A percentile compares a stretch with the other conserved stretches of the same genome.
These are phyloP conservation scores for Mariannaea sp. DNA, from an alignment of 2,329 filamentous ascomycete species.

Conservation along the genomic window DNA sequence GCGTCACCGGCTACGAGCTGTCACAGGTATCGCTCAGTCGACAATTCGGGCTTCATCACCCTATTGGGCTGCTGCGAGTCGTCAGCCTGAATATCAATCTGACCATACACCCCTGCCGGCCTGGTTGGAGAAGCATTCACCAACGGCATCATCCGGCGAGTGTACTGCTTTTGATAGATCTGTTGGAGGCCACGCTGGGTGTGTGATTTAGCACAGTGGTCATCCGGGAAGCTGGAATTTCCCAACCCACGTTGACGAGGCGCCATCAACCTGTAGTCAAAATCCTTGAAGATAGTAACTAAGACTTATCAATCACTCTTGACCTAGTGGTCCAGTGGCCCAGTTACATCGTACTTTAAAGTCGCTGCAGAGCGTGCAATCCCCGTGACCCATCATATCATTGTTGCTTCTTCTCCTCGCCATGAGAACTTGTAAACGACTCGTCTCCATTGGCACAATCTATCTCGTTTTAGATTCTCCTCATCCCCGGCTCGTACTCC, in stretches of 20 bases:
- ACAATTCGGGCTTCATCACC: constrained; percentile 6
- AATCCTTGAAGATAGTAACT: constrained; percentile 8
- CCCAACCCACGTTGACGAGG: background rate
- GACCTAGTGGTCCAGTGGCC: constrained; percentile 9
- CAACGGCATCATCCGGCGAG: constrained; percentile 3
- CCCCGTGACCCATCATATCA: constrained; percentile 30
- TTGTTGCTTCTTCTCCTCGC: constrained; percentile 28
- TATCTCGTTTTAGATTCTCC: too few species aligned
- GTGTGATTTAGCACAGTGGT: constrained; percentile 15
- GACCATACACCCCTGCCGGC: constrained; percentile 4
- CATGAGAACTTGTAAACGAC: constrained; percentile 8
- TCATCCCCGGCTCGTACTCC: background rate
- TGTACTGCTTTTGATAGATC: constrained; percentile 31
- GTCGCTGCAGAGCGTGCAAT: constrained; percentile 23
- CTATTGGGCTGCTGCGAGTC: constrained; percentile 7
- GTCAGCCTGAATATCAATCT: constrained; percentile 12
- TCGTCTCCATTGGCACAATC: constrained; percentile 21
- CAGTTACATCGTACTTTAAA: constrained; percentile 12
- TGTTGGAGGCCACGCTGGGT: constrained; percentile 27
- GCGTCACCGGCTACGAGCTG: constrained; percentile 15
- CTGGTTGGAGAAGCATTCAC: background rate
- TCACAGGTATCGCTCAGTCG: constrained; percentile 15
- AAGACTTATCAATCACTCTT: too few species aligned
- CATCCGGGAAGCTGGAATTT: constrained; percentile 20
- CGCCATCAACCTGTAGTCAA: constrained; percentile 13